Evolutionary conservation across 2,329 filamentous ascomycete genomes (phyloP), one percentile per base, ranked within the genome.

Genomic region (Dothideomycetes sp.): DNA sequence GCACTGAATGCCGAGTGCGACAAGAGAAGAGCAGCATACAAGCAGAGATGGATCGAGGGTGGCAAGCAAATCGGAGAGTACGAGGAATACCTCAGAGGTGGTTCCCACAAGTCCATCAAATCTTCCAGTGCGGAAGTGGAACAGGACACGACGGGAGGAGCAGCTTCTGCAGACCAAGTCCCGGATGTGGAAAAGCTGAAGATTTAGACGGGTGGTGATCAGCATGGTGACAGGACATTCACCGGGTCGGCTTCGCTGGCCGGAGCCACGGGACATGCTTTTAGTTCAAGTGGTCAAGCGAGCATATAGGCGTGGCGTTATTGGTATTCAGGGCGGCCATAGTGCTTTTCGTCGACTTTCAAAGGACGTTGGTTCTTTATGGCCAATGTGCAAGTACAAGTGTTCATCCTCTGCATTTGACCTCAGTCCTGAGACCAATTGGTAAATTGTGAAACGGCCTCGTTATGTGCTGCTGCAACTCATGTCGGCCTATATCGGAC

Each of bases 61-160:
- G 91, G 91, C 15, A 84, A 83, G 64, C 66, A 75, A 45, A 73
- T 95, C 48, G 91, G 91, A 19, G 88, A 95, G 65, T 81, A 75
- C 38, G 91, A 98, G 65, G 74, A 79, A 44, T 94, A 89, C 54
- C 69, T 98, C n/a, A 77, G 78, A 47, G 89, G 89, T n/a, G 77
- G 73, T 9, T 51, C 61, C 16, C 55, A 58, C 15, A 47, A 42
- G 41, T 51, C 47, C 34, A 39, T 59, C 19, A 36, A 42, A 24
- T 45, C 59, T 42, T 32, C 46, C 15, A 12, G 49, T 9, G 41
- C 46, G 19, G 36, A 45, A 19, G 47, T 43, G 11, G 47, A 44
- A 14, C 41, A 40, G 27, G 31, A 29, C 9, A 30, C 37, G 32
- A 37, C 19, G 18, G 46, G 50, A 40, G 31, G 47, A n/a, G n/a